Conservation (phyloP, 1,139 yeast species). For the Ogataea hybrid region DNA sequence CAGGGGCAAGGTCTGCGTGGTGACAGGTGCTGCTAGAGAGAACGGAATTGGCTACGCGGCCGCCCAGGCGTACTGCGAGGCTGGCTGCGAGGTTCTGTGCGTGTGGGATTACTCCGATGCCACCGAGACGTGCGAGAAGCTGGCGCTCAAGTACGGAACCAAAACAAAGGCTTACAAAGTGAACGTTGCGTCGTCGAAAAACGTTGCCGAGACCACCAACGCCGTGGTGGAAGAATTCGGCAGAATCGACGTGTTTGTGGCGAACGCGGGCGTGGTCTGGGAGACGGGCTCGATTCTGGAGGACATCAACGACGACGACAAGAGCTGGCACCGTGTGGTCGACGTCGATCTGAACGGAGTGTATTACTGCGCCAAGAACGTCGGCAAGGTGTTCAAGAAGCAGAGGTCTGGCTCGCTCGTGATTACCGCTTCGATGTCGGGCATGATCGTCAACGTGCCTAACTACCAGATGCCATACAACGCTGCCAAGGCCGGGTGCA, state of each 20-base stretch:
- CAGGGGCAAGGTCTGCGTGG: conserved; percentile 84
- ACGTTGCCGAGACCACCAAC: conserved; percentile 55
- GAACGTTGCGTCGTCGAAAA: conserved; percentile 56
- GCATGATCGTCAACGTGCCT: conserved; percentile 84
- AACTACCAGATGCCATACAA: conserved; percentile 88
- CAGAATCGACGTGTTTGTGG: conserved; percentile 78
- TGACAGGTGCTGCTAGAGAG: conserved; percentile 70
- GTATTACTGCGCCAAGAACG: conserved; percentile 68
- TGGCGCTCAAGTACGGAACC: conserved; percentile 63
- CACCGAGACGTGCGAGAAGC: conserved; percentile 45
- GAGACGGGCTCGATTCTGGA: conserved; percentile 68
- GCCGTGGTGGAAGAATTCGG: conserved; percentile 70
- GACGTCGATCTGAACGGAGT: conserved; percentile 75
- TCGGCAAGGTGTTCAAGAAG: conserved; percentile 70
- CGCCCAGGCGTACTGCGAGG: conserved; percentile 85
- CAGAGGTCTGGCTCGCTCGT: conserved; percentile 74
- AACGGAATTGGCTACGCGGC: conserved; percentile 79
- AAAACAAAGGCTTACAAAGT: conserved; percentile 68
- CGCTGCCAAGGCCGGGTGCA: conserved; percentile 85
- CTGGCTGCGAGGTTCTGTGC: conserved; percentile 81
- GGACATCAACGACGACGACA: conserved; percentile 48
- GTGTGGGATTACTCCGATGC: conserved; percentile 73
- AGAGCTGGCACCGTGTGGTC: conserved; percentile 65
- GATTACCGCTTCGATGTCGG: conserved; percentile 90
- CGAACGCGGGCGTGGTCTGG: conserved; percentile 94